Base-by-base conservation (phyloP, 345 rosid species). In the Salix purpurea region DNA sequence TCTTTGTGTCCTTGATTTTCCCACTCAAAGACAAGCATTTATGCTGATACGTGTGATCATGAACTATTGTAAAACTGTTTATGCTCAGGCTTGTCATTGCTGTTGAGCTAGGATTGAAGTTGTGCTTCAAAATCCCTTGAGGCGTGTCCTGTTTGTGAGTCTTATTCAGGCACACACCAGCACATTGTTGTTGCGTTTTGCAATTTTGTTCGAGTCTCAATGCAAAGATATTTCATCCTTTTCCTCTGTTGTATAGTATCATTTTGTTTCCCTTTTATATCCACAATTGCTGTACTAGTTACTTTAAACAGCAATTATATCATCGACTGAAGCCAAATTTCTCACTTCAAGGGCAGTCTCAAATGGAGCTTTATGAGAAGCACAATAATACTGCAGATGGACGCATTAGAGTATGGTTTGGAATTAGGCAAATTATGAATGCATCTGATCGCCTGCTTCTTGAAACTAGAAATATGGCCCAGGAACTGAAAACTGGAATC, bases 361-460 rank as follows among this genome's bases (percentile, higher is more conserved):
- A 91, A 70, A 89, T 83, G 86, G 82, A 87, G 78, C 89, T 91
- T 72, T 85, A 88, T 42, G 67, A 83, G 81, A 87, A 87, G 85
- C 82, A 89, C 76, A 84, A 91, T 75, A 77, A 87, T 67, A 85
- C 92, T n/a, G 92, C 92, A 21, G 91, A 88, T 65, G 92, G 89
- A 73, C 86, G 91, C 19, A 87, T 91, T 71, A 81, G 91, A 79
- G 78, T 91, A 37, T 91, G 92, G 92, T 73, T 89, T 83, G 95
- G 91, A 71, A 81, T 91, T 61, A 87, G 95, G 84, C 90, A 87
- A 82, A 79, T 81, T 39, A 91, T 89, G 92, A 91, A 91, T 84
- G 74, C 91, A 70, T 84, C 91, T 70, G 92, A 91, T 78, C 83
- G 77, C 56, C 78, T 91, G 37, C 85, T 91, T 13, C 77, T 84